Evolutionary conservation across 2,329 filamentous ascomycete genomes (phyloP), one percentile per base, ranked within the genome.

Genomic region (Chaetomiaceae sp.): DNA sequence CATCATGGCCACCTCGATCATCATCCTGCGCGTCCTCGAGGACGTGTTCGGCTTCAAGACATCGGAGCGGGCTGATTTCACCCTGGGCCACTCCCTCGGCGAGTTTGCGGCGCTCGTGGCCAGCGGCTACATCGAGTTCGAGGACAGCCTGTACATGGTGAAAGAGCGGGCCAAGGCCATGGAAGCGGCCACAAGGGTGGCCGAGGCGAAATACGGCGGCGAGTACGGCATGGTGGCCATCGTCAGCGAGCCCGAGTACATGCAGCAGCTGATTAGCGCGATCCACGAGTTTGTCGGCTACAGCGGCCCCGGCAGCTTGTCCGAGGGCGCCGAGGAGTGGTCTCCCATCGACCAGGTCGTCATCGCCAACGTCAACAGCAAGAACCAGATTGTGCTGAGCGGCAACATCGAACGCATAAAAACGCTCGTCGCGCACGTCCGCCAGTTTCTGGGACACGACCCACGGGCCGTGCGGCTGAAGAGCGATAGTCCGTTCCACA

Each of bases 211-310:
- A 55, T 82, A 84, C 57, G 87, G 87, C 50, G 87, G 87, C 57
- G 87, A 90, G 60, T 93, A 95, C 63, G 92, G 92, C 63, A 97
- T 97, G 92, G 84, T 96, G 20, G 92, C 92, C 4, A 73, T 96
- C 10, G 85, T 97, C 7, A 95, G 89, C 52, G 90, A 96, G 65
- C 85, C 89, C 3, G 79, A 84, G 57, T 87, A 89, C 65, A 77
- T 96, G 52, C 69, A 74, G 12, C 68, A 74, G 5, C 75, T 96
- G 47, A 80, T 95, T 51, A 75, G 77, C 50, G 83, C 86, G 2
- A 88, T 96, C 53, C 77, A 85, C 64, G 85, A 87, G 56, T 95
- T 96, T 60, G 78, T 95, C 14, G 85, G 83, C 14, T 81, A 87
- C 58, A 77, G 78, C 43, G 76, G 77, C 54, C 74, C 79, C n/a